A percentile compares a stretch with the other conserved stretches of the same genome.
Evolutionary conservation across 768 basidiomycete genomes (phyloP).

Genomic region (Lactarius indigo): DNA sequence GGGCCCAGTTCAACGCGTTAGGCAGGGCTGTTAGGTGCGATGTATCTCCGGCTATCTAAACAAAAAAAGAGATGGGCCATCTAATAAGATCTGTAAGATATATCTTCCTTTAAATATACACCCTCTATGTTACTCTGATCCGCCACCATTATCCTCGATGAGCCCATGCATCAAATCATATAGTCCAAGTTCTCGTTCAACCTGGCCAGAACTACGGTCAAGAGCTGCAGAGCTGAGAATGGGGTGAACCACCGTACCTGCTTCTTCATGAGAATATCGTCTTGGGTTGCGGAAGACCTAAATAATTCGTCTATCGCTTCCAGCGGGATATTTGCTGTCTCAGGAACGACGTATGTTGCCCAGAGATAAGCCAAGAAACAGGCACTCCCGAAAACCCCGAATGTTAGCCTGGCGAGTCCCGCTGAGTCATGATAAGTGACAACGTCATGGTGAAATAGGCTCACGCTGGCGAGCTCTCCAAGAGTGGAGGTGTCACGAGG

Average conservation of each 20-base stretch:
- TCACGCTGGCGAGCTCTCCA: conserved; percentile 58
- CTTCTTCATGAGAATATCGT: conserved; percentile 47
- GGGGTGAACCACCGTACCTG: conserved; percentile 41
- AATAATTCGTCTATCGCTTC: conserved; percentile 77
- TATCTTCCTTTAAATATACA: no score
- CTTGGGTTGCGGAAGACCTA: conserved; percentile 50
- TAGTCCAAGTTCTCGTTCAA: conserved; percentile 55
- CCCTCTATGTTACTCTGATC: not conserved
- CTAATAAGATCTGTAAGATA: no score
- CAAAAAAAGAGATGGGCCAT: no score
- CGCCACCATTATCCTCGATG: not conserved
- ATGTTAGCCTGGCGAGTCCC: conserved; percentile 50
- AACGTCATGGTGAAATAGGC: conserved; percentile 18
- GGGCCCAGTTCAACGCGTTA: no score
- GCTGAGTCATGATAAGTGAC: not conserved
- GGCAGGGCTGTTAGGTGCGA: no score
- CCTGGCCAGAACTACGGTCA: conserved; percentile 36
- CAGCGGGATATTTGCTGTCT: conserved; percentile 71
- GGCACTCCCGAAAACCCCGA: conserved; percentile 59
- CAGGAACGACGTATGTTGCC: conserved; percentile 66
- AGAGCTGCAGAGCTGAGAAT: not conserved
- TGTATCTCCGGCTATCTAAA: no score
- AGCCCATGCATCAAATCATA: conserved; percentile 42
- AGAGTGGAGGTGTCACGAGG: conserved; percentile 62
- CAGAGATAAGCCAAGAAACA: conserved; percentile 68